Conservation (phyloP, 805 yeast genomes). For the Candida bentonensis region DNA sequence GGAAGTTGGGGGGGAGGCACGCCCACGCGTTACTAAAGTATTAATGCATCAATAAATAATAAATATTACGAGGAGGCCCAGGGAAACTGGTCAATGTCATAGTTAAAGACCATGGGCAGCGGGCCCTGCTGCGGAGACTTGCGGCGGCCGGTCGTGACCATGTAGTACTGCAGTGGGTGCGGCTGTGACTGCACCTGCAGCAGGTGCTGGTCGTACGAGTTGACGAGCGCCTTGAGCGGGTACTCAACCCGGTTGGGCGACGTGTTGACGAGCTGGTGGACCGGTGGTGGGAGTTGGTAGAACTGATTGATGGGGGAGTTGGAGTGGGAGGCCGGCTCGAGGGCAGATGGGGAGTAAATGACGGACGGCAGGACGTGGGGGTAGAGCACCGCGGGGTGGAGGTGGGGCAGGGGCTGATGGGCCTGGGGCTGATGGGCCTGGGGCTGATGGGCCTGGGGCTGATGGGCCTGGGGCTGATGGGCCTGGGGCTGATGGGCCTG, state of each 20-base stretch:
- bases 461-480: neutral
- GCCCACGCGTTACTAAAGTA: neutral
- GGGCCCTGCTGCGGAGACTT: neutral
- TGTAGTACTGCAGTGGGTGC: constrained; percentile 1
- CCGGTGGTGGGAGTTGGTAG: neutral
- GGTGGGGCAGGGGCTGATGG: neutral
- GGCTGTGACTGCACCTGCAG: neutral
- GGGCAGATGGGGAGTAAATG: neutral
- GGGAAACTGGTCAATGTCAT: neutral
- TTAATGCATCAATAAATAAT: neutral
- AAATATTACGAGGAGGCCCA: neutral
- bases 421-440: neutral
- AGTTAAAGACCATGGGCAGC: constrained; percentile 1
- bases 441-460: neutral
- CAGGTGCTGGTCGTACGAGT: constrained; percentile 1
- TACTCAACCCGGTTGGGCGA: neutral
- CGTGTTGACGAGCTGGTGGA: neutral
- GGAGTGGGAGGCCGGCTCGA: neutral
- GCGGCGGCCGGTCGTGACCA: neutral
- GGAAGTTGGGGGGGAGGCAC: neutral
- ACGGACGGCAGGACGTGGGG: constrained; percentile 1
- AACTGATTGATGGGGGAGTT: neutral
- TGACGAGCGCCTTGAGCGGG: constrained; percentile 1
- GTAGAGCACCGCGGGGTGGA: neutral
- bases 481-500: neutral